Percentiles rank a stretch among this genome's conserved stretches.
Conservation (phyloP, 2,329 filamentous ascomycete species). For the Parafenestella ontariensis region DNA sequence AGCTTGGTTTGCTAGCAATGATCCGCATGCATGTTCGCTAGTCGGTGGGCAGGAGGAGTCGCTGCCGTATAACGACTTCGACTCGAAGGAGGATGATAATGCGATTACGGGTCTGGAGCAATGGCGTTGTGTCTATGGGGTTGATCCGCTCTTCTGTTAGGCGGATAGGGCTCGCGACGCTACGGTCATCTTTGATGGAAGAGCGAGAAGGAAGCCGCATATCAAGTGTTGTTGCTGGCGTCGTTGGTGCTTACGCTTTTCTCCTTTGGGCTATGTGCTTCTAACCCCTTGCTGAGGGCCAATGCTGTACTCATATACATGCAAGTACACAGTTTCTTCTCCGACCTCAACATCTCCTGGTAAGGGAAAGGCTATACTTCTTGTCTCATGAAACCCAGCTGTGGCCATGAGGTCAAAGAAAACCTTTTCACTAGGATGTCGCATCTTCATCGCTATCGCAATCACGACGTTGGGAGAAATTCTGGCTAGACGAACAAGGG, state of each 20-base stretch:
- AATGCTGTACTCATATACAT: conserved; percentile 21
- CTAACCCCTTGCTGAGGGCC: background rate
- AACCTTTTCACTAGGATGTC: conserved; percentile 69
- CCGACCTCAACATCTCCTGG: conserved; percentile 35
- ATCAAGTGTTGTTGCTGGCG: too few relatives aligned
- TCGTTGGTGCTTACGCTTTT: background rate
- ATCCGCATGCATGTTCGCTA: conserved; percentile 52
- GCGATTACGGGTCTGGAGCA: conserved; percentile 44
- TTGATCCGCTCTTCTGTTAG: conserved; percentile 56
- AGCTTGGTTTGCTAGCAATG: conserved; percentile 51
- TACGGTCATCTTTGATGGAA: background rate
- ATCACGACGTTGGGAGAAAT: conserved; percentile 59
- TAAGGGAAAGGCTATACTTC: conserved; percentile 21
- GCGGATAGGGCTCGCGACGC: conserved; percentile 35
- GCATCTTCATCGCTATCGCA: conserved; percentile 70
- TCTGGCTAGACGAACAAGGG: conserved; percentile 58
- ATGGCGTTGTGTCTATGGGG: conserved; percentile 60
- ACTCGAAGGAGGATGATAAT: conserved; percentile 6
- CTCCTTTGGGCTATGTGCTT: background rate
- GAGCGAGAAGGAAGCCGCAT: conserved; percentile 22
- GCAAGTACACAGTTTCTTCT: conserved; percentile 36
- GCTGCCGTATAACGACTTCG: conserved; percentile 58
- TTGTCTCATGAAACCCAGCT: conserved; percentile 33
- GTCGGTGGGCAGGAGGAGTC: conserved; percentile 54
- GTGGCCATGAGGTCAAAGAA: conserved; percentile 66